Evolutionary conservation across 495 filamentous ascomycete species (phyloP), one percentile per base, ranked within the genome.

Genomic region (Neurospora sp.): DNA sequence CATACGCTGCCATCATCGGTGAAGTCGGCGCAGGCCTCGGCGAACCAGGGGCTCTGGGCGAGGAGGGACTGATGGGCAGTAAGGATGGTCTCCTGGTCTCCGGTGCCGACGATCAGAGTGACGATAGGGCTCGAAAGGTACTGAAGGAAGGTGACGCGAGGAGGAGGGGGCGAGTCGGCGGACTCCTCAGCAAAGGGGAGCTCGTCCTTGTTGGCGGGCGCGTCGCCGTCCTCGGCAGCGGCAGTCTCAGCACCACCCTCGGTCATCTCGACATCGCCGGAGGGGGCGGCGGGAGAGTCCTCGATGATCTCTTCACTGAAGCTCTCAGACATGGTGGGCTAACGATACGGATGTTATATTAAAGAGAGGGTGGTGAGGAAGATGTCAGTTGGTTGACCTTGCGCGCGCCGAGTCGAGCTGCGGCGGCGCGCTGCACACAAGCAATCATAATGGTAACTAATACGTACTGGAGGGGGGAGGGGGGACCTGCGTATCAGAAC

Each of bases 11-110:
- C 81, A 71, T 86, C 85, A 70, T 87, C 84, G 38, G 83, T 79
- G 73, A 92, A 91, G 37, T 87, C 79, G 9, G 83, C 80, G 74
- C 90, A 89, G 3, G 84, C 81, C 20, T 89, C 86, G n/a, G 84
- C 81, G 80, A 98, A 92, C 75, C 86, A 93, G 4, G 94, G 91
- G 31, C 91, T 94, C 74, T 89, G 86, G 4, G 85, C 77, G 42
- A 98, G 87, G 68, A 97, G 85, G 16, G 82, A 89, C 79, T 97
- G 92, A 78, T 97, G 95, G 7, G 93, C 94, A 9, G 85, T 90
- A 35, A 97, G 86, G 18, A 88, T 81, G 9, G 89, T 89, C 75
- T 89, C 84, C 3, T 83, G 78, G 9, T 88, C 87, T 42, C 88
- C 88, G 44, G 79, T 77, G 38, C 95, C 94, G 37, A 97, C 85